Base-by-base conservation (phyloP, 495 filamentous ascomycete genomes). In the Penicillium antarcticum region DNA sequence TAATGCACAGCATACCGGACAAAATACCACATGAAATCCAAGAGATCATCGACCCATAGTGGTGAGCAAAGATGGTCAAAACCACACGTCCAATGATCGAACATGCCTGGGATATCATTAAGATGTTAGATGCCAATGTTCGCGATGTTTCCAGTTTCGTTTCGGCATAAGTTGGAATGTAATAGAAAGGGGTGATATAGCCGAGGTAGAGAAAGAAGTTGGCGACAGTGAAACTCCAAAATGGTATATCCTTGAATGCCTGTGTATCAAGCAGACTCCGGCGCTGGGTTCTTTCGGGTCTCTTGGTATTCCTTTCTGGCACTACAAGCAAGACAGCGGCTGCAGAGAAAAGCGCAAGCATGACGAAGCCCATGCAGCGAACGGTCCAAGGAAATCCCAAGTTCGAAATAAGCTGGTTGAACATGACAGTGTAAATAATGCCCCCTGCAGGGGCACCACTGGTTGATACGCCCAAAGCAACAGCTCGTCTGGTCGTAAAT, bases 101-200 rank as follows among this genome's bases (percentile, higher is more conserved):
- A 13, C 59, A 53, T 10, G 58, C 70, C 34, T 73, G 66, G 5
- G 66, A 59, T 8, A 72, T 57, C 13, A 63, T 51, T 9, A 74
- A 54, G 26, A 72, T 46, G 39, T 74, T 73, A 5, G 85, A 71
- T 4, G 70, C 78, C 4, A 87, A 68, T 33, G 75, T 66, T 0
- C 61, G 56, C 23, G 67, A 67, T 2, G 73, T 67, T 36, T 79
- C 65, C 2, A 61, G 42, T n/a, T 68, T 63, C 4, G 65, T 53
- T 36, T 81, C 62, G 3, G 76, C 76, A 53, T 78, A 87, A 12
- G 76, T 68, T 23, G 79, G 68, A 31, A 85, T 65, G 54, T 85
- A 88, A 61, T 81, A 87, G 68, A 85, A 84, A 0, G 81, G 72
- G 56, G 80, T 73, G 61, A 84, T 85, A 31, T 86, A 75, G 9